Evolutionary conservation across 805 yeast species (phyloP), one percentile per base, ranked within the genome.

Genomic region (Barnettozyma populi): DNA sequence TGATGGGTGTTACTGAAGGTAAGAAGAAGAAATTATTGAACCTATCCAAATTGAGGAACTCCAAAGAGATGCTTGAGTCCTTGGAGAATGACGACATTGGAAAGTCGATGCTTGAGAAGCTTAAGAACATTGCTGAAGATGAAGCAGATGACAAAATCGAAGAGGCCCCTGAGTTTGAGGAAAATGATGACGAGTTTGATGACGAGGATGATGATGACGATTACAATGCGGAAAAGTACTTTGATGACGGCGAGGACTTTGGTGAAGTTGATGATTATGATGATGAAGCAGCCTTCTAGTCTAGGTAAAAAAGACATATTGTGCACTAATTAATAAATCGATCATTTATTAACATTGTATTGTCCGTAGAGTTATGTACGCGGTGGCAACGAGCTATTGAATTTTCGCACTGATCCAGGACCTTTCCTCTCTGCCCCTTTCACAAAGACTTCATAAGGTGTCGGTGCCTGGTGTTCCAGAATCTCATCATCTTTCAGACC

Each of bases 1-100:
- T 82, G 7, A 82, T 88, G 82, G 87, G 88, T 2, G 71, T 79
- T 13, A 69, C 70, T 46, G 79, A 75, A 55, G 73, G 72, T 53
- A 76, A 76, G 61, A 79, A 72, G 57, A 74, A 73, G 55, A 72
- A 76, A 54, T 66, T 78, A 18, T 61, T 72, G 56, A 67, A 75
- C 65, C 56, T 74, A 57, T 61, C 70, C 1, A 67, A 63, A 36
- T 49, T 67, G 32, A 65, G 60, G 34, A 62, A 60, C 31, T 52
- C 60, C 2, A 49, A 57, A 41, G 55, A 57, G 18, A 48, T 61
- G 7, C 31, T 59, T 20, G 55, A 58, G 18, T 54, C 48, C 14
- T 50, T 60, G 31, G 55, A 53, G n/a, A 53, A 55, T 8, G 61
- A 59, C 31, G 67, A 61, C 40, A 48, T 54, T 11, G 70, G 65